Evolutionary conservation across 23 red algal species (phyloP).

Genomic region (Gracilaria caudata): DNA sequence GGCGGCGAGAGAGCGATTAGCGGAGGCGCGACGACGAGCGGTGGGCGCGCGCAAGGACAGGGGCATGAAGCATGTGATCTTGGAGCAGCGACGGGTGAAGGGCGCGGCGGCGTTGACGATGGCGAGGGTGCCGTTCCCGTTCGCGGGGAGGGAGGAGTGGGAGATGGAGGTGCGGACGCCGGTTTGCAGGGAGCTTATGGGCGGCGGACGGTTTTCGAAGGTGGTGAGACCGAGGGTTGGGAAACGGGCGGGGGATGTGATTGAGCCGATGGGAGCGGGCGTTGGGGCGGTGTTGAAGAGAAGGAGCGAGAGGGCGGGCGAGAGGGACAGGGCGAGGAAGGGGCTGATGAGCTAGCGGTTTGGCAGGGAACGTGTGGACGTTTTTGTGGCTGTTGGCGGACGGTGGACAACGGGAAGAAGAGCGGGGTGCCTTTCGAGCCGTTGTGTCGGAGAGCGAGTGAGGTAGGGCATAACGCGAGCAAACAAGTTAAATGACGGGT

Average conservation of each 20-base stretch:
- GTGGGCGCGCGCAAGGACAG: slow-evolving; percentile 31
- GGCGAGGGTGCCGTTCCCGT: slow-evolving; percentile 61
- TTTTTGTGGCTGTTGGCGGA: background rate
- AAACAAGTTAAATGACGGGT: background rate
- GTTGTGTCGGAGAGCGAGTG: background rate
- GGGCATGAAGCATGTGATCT: slow-evolving; percentile 49
- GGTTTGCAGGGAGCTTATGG: slow-evolving; percentile 36
- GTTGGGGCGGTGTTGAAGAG: slow-evolving; percentile 25
- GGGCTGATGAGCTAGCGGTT: slow-evolving; percentile 37
- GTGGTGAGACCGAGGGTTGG: slow-evolving; percentile 16
- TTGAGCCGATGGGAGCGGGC: slow-evolving; percentile 18
- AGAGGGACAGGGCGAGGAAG: slow-evolving; percentile 14
- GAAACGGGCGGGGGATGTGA: slow-evolving; percentile 16
- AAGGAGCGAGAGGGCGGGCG: slow-evolving; percentile 10
- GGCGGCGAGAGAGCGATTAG: slow-evolving; percentile 52
- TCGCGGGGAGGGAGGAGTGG: slow-evolving; percentile 34
- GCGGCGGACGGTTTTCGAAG: background rate
- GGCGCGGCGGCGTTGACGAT: slow-evolving; percentile 58
- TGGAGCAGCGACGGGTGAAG: slow-evolving; percentile 38
- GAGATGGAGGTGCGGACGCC: slow-evolving; percentile 46
- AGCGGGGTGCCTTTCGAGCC: background rate
- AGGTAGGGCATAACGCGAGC: background rate
- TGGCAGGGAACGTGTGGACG: background rate
- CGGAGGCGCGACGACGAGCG: slow-evolving; percentile 35
- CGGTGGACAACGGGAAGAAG: background rate